Conservation (phyloP, 179 eudicot genomes). For the Patellifolia procumbens region DNA sequence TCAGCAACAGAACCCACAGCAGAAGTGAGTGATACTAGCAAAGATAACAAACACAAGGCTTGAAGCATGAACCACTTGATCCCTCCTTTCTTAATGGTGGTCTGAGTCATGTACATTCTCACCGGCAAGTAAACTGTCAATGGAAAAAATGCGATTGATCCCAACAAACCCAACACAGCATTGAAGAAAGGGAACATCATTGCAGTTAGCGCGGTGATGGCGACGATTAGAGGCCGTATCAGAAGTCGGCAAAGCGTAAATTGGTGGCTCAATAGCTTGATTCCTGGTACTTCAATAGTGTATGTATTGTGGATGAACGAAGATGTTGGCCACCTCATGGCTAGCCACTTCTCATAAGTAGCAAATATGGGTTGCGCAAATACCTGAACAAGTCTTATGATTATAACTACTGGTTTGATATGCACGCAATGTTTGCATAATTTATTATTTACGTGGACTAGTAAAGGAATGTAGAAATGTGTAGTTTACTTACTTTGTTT, state of each 20-base stretch:
- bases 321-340: constrained; percentile 30
- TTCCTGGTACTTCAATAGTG: constrained; percentile 22
- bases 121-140: constrained; percentile 45
- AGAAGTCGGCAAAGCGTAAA: constrained; percentile 33
- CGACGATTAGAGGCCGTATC: constrained; percentile 33
- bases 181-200: constrained; percentile 53
- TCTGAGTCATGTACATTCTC: constrained; percentile 31
- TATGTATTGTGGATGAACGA: constrained; percentile 33
- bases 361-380: constrained; percentile 43
- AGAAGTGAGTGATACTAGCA: constrained; percentile 33
- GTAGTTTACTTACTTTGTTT: no score
- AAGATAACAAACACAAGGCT: constrained; percentile 29
- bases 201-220: constrained; percentile 33
- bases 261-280: constrained; percentile 14
- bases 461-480: no score
- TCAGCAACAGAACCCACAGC: constrained; percentile 41
- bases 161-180: constrained; percentile 42
- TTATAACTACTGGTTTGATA: background rate
- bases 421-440: no score
- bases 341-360: constrained; percentile 31
- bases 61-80: constrained; percentile 34
- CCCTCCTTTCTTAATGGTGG: constrained; percentile 26
- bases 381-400: constrained; percentile 33
- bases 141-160: constrained; percentile 42
- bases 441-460: no score